phyloP scores from a whole-genome alignment of 192 early-diverging fungal genomes.

The Umbelopsis isabellina region DNA sequence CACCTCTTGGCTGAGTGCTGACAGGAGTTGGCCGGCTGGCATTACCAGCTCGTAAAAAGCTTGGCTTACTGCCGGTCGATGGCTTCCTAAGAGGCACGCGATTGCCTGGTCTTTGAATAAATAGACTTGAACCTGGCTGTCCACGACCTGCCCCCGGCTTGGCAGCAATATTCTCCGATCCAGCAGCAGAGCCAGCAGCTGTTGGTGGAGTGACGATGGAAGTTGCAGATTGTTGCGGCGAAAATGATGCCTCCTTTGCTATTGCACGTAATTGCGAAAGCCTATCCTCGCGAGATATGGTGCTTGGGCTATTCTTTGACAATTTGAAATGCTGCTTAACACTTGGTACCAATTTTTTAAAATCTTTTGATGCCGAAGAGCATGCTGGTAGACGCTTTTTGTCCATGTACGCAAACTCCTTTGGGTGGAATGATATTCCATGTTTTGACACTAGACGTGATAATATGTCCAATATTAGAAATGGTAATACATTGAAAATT shows the following conservation, averaged over 20 bases:
- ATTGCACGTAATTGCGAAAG: slow-evolving; percentile 7
- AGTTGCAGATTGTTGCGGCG: background rate
- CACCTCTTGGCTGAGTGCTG: background rate
- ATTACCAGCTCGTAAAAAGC: slow-evolving; percentile 7
- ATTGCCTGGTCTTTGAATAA: slow-evolving; percentile 18
- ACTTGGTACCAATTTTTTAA: background rate
- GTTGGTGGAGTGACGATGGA: background rate
- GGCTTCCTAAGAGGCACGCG: slow-evolving; percentile 3
- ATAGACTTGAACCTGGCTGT: slow-evolving; percentile 6
- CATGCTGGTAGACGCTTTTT: background rate
- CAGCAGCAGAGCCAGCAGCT: slow-evolving; percentile 9
- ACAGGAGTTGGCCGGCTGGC: slow-evolving; percentile 1
- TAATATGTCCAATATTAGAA: background rate
- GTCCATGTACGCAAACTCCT: slow-evolving; percentile 13
- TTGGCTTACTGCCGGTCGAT: slow-evolving; percentile 1
- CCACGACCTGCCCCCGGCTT: slow-evolving; percentile 6
- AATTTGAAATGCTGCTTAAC: slow-evolving; percentile 16
- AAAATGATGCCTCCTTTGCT: background rate
- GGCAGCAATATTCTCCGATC: background rate
- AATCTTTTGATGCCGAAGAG: slow-evolving; percentile 4
- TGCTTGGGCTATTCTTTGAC: background rate
- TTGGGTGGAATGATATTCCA: slow-evolving; percentile 4
- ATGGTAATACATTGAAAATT: no score
- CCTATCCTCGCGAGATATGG: slow-evolving; percentile 1
- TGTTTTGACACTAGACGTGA: background rate